Conservation (phyloP, 164 flowering plant genomes). For the Echeveria elegans region DNA sequence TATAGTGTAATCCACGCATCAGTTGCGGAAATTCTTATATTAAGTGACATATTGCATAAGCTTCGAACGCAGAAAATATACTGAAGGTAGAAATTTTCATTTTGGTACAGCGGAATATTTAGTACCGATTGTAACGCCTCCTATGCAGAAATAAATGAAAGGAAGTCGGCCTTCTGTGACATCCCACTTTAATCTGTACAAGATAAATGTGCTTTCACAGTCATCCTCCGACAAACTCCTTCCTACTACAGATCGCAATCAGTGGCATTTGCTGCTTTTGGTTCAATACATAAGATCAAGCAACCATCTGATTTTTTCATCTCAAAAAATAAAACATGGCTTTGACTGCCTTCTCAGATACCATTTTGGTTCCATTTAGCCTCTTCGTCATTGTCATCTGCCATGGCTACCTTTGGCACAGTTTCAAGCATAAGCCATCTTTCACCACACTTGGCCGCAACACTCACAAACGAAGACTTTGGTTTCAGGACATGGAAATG, state of each 20-base stretch:
- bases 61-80: too few relatives aligned
- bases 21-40: too few relatives aligned
- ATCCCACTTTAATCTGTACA: background rate
- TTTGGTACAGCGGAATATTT: too few relatives aligned
- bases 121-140: too few relatives aligned
- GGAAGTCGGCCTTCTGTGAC: background rate
- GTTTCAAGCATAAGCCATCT: slow-evolving; percentile 37
- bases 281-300: background rate
- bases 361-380: slow-evolving; percentile 50
- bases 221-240: slow-evolving; percentile 5
- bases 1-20: too few relatives aligned
- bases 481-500: slow-evolving; percentile 38
- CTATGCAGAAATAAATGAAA: background rate
- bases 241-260: background rate
- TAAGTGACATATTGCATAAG: too few relatives aligned
- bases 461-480: slow-evolving; percentile 25
- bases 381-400: slow-evolving; percentile 48
- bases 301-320: background rate
- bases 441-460: slow-evolving; percentile 30
- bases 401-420: slow-evolving; percentile 58
- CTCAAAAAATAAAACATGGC: slow-evolving; percentile 10
- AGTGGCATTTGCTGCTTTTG: background rate
- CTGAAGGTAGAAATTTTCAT: too few relatives aligned
- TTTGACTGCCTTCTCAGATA: slow-evolving; percentile 26
- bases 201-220: background rate